These are phyloP conservation scores for Candida chauliodis DNA, from an alignment of 805 yeast species.

Conservation along the genomic window DNA sequence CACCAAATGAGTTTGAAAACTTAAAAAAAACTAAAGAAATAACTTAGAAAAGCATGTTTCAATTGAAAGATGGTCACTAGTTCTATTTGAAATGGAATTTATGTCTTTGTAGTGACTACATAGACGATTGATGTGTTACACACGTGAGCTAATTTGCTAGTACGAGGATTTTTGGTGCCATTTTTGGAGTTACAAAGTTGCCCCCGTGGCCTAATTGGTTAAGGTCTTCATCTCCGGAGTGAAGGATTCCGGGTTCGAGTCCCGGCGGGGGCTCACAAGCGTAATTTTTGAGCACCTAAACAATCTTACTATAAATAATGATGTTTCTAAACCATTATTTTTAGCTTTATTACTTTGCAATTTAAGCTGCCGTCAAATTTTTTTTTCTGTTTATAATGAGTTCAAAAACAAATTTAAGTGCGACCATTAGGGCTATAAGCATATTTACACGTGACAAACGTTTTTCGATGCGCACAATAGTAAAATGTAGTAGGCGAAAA, in stretches of 20 bases:
- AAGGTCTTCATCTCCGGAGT: constrained; percentile 72
- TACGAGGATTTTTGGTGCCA: not conserved
- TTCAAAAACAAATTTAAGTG: too few relatives aligned
- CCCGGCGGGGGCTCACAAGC: constrained; percentile 56
- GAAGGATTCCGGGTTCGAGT: constrained; percentile 76
- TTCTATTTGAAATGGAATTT: too few relatives aligned
- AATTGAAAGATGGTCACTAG: too few relatives aligned
- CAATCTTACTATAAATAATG: not conserved
- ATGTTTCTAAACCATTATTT: not conserved
- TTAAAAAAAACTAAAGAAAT: too few relatives aligned
- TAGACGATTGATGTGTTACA: too few relatives aligned
- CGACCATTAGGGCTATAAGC: constrained; percentile 10
- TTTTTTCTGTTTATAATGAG: too few relatives aligned
- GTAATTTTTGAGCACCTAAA: constrained; percentile 3
- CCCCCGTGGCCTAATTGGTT: constrained; percentile 75
- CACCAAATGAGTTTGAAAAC: too few relatives aligned
- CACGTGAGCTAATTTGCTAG: too few relatives aligned
- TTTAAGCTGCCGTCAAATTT: constrained; percentile 1
- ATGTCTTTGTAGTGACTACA: too few relatives aligned
- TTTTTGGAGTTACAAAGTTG: constrained; percentile 17
- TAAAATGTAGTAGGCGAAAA: not conserved
- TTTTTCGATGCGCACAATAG: constrained; percentile 3
- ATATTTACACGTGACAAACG: too few relatives aligned
- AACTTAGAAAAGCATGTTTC: too few relatives aligned
- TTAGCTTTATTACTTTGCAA: too few relatives aligned